Evolutionary conservation across 2,329 filamentous ascomycete species (phyloP).

Genomic region (Drechslerella stenobrocha): DNA sequence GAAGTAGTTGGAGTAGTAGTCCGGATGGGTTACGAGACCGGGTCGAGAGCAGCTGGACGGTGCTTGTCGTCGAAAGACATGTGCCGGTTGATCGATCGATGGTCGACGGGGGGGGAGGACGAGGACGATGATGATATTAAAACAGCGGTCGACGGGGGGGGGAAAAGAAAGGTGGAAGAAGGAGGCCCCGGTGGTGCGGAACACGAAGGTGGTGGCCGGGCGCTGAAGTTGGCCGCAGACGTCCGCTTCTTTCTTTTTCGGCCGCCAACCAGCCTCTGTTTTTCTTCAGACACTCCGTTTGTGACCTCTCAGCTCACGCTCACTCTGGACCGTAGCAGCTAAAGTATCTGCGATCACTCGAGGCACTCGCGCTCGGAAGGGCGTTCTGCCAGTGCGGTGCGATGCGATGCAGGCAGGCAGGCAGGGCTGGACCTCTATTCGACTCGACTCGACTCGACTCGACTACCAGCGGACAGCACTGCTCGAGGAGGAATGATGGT

Average conservation of each 20-base stretch:
- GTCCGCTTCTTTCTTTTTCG: background rate
- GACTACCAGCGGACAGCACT: background rate
- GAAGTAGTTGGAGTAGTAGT: constrained; percentile 1
- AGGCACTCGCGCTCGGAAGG: no score
- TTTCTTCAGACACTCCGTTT: background rate
- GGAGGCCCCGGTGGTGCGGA: no score
- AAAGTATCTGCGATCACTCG: no score
- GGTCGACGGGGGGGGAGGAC: background rate
- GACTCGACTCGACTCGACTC: no score
- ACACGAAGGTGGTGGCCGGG: background rate
- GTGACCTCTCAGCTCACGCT: background rate
- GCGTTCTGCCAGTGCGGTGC: background rate
- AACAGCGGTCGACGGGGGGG: constrained; percentile 1
- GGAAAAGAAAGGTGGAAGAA: background rate
- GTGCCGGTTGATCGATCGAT: background rate
- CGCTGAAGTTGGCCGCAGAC: constrained; percentile 3
- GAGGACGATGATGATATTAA: constrained; percentile 2
- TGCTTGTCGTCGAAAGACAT: no score
- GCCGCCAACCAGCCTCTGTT: constrained; percentile 8
- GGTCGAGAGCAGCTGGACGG: no score
- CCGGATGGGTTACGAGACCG: no score
- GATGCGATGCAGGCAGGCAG: constrained; percentile 5
- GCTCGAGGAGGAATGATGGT: background rate
- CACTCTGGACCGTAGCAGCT: no score
- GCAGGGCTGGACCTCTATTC: no score